Evolutionary conservation across 192 early-diverging fungal species (phyloP).

Genomic region (Backusella morwellensis): DNA sequence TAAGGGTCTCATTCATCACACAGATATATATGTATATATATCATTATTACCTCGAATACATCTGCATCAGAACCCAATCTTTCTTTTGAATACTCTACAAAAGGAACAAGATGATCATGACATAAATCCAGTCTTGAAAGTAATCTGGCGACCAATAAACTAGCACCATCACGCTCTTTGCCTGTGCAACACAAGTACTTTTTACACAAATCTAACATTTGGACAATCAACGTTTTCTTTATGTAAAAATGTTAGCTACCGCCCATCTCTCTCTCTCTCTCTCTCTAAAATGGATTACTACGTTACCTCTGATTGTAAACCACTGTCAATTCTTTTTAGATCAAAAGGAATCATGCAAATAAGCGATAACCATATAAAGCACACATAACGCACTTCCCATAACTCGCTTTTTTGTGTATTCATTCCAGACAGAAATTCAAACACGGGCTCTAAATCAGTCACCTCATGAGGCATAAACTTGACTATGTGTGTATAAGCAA

Average conservation of each 20-base stretch:
- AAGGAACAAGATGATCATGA: constrained; percentile 54
- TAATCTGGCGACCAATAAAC: constrained; percentile 78
- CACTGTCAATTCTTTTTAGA: constrained; percentile 81
- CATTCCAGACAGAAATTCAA: constrained; percentile 57
- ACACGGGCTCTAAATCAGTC: constrained; percentile 83
- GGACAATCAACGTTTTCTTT: constrained; percentile 59
- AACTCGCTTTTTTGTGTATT: constrained; percentile 11
- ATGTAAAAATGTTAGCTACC: background rate
- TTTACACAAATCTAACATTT: constrained; percentile 69
- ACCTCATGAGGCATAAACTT: constrained; percentile 92
- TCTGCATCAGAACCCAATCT: constrained; percentile 33
- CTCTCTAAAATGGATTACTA: background rate
- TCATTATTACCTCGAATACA: constrained; percentile 45
- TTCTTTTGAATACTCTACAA: constrained; percentile 68
- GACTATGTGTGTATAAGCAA: constrained; percentile 41
- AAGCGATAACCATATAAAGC: constrained; percentile 92
- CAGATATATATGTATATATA: background rate
- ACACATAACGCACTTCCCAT: constrained; percentile 84
- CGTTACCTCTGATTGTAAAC: constrained; percentile 26
- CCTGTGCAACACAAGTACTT: constrained; percentile 66
- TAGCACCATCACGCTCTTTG: constrained; percentile 85
- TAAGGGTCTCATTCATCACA: background rate
- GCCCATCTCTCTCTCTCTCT: background rate
- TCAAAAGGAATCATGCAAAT: constrained; percentile 97
- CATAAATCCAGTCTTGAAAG: constrained; percentile 74